Base-by-base conservation (phyloP, 139 green algal genomes). In the Yamagishiella unicocca region DNA sequence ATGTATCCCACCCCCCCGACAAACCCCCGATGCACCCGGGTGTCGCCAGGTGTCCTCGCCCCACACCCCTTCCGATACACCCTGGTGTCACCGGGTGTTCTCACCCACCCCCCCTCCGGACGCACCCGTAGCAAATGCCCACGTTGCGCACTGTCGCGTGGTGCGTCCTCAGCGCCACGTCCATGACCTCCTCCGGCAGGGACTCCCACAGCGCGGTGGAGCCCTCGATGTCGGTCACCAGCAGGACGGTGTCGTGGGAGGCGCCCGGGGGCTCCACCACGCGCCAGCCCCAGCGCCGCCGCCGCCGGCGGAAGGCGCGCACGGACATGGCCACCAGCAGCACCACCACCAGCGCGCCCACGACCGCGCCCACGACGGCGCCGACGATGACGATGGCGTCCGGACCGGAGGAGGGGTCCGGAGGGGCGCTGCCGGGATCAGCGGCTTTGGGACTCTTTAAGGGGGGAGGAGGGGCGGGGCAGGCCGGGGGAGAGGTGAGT, bases 191-290 rank as follows among this genome's bases (percentile, higher is more conserved):
- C 46, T 64, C 74, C 1, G 74, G 74, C n/a, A 67, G 45, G 4
- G 46, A 7, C 74, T 82, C 74, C 74, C 74, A 82, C 14, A 82
- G 72, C 22, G 6, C 14, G 7, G 72, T 80, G 43, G 3, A 31
- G 9, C 45, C 46, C 46, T 67, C 46, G 9, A 82, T 82, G 46
- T 82, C 74, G n/a, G 74, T 82, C 24, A 82, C 46, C 27, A 82
- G 31, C 45, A 82, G 46, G 2, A 66, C 46, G 1, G 45, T 82
- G 74, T 82, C 74, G 7, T 43, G 46, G 0, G 38, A 53, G 70
- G 70, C 70, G 40, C 40, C 38, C 1, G 70, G 70, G 5, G 70
- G 40, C 40, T 45, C 40, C 70, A 77, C 70, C 14, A 77, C 70
- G 38, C 40, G 40, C 70, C 70, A 77, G 40, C 24, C 9, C 27